Percentiles rank a stretch among this genome's conserved stretches.
These are phyloP conservation scores for Cyclotella baltica DNA, from an alignment of 108 stramenopile genomes.

Conservation along the genomic window DNA sequence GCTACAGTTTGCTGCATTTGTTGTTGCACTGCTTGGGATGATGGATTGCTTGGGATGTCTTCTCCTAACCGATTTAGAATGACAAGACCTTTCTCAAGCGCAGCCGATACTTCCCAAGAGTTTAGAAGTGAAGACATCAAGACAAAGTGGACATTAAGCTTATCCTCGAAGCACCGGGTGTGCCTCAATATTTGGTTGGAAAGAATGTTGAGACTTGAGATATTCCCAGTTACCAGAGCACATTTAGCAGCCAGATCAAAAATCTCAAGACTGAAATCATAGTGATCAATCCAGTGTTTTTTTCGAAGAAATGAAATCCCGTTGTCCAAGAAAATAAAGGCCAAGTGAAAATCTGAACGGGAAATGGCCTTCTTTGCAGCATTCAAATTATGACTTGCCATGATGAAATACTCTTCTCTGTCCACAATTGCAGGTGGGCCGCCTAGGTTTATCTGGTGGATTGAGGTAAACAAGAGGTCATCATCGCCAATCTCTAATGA, in stretches of 20 bases:
- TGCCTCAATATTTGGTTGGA: background rate
- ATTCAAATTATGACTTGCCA: slow-evolving; percentile 22
- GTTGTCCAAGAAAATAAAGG: slow-evolving; percentile 20
- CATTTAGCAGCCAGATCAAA: slow-evolving; percentile 27
- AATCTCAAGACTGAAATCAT: slow-evolving; percentile 32
- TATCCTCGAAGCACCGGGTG: slow-evolving; percentile 31
- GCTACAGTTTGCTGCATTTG: background rate
- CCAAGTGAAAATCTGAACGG: slow-evolving; percentile 24
- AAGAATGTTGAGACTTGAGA: background rate
- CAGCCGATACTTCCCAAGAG: background rate
- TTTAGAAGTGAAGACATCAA: background rate
- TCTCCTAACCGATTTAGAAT: slow-evolving; percentile 24
- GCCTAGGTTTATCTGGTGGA: slow-evolving; percentile 28
- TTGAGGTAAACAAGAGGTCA: slow-evolving; percentile 15
- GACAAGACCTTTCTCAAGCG: background rate
- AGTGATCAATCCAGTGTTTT: slow-evolving; percentile 44
- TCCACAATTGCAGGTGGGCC: background rate
- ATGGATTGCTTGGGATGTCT: background rate
- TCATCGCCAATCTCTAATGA: slow-evolving; percentile 5
- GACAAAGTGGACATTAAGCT: background rate
- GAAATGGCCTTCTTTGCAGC: slow-evolving; percentile 31
- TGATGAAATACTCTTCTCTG: background rate
- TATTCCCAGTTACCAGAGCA: slow-evolving; percentile 13
- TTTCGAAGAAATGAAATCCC: slow-evolving; percentile 15
- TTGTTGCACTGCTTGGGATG: background rate